A percentile compares a stretch with the other conserved stretches of the same genome.
Conservation (phyloP, 805 yeast species). For the Debaryomyces maramus region DNA sequence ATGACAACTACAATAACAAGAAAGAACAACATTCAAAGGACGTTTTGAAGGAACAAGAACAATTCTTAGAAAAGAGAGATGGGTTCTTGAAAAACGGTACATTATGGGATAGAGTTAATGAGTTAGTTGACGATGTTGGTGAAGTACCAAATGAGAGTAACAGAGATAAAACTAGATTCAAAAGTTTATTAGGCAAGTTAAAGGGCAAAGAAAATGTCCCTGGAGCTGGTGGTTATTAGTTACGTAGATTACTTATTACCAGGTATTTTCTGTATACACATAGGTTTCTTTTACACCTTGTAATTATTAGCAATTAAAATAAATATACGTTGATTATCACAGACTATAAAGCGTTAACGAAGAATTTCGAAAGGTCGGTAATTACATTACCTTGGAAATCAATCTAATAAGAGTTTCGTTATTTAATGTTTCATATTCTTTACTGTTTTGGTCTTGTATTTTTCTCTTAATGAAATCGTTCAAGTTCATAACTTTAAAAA, state of each 20-base stretch:
- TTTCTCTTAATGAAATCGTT: constrained; percentile 29
- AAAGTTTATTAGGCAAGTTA: constrained; percentile 60
- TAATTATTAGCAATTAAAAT: background rate
- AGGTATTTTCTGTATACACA: background rate
- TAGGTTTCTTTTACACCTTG: background rate
- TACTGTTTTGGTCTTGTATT: constrained; percentile 3
- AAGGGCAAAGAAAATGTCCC: constrained; percentile 74
- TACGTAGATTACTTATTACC: background rate
- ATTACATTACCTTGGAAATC: constrained; percentile 23
- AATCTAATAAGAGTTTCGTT: constrained; percentile 17
- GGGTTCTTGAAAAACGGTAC: constrained; percentile 50
- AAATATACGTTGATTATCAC: background rate
- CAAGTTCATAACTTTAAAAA: constrained; percentile 39
- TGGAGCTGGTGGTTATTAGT: constrained; percentile 67
- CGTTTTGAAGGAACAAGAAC: constrained; percentile 66
- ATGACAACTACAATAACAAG: constrained; percentile 85
- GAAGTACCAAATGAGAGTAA: constrained; percentile 42
- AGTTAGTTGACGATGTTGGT: constrained; percentile 49
- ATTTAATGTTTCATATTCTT: constrained; percentile 11
- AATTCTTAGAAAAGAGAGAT: constrained; percentile 73
- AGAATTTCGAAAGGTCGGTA: background rate
- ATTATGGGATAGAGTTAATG: constrained; percentile 61
- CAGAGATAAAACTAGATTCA: constrained; percentile 70
- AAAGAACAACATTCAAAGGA: constrained; percentile 66
- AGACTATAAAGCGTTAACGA: background rate